These are phyloP conservation scores for Kluyveromyces aestuarii DNA, from an alignment of 805 yeast genomes.

Conservation along the genomic window DNA sequence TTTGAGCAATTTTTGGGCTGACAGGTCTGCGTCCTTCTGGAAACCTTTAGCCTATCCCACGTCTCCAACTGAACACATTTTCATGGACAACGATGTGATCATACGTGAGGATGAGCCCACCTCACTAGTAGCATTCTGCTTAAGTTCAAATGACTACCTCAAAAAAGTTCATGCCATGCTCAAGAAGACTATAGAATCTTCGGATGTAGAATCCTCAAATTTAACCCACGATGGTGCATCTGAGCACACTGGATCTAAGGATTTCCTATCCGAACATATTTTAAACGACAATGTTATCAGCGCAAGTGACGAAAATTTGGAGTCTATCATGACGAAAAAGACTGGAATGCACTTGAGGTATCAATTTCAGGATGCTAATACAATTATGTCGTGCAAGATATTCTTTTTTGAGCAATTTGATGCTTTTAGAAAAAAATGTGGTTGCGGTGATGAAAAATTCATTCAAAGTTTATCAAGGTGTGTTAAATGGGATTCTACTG, in stretches of 20 bases:
- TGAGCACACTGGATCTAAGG: conserved; percentile 1
- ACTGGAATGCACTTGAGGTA: conserved; percentile 87
- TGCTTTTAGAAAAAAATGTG: conserved; percentile 81
- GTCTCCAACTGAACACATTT: conserved; percentile 71
- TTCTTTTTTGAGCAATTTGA: conserved; percentile 96
- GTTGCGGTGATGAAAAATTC: conserved; percentile 52
- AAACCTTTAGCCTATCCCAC: conserved; percentile 83
- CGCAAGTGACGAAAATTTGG: conserved; percentile 31
- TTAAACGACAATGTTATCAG: neutral
- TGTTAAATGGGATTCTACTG: conserved; percentile 89
- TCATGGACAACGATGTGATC: conserved; percentile 87
- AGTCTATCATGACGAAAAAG: conserved; percentile 64
- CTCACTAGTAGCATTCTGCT: conserved; percentile 85
- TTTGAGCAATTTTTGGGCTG: conserved; percentile 92
- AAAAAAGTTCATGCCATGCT: conserved; percentile 41
- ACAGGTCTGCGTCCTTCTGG: conserved; percentile 92
- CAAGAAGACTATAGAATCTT: conserved; percentile 2
- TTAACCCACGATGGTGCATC: neutral
- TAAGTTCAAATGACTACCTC: conserved; percentile 75
- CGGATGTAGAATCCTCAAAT: neutral
- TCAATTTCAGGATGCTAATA: conserved; percentile 79
- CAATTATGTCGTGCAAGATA: conserved; percentile 82
- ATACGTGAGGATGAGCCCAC: conserved; percentile 96
- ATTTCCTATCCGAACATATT: neutral
- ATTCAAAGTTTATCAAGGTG: conserved; percentile 89